phyloP scores from a whole-genome alignment of 1,284 basidiomycete species.

The Cryptococcus wingfieldii region DNA sequence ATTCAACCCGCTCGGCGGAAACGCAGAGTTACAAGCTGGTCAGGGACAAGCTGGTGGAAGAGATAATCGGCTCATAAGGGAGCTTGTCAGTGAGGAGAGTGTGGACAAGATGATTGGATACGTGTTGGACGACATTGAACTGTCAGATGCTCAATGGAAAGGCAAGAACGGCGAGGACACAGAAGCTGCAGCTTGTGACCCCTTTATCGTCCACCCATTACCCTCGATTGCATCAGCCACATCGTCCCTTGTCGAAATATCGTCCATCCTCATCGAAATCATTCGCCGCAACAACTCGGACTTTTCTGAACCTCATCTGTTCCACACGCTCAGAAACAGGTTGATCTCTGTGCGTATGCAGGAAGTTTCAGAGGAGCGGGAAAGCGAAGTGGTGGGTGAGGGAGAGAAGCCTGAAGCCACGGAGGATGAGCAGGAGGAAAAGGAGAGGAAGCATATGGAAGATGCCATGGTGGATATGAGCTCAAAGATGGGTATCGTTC shows the following conservation, averaged over 20 bases:
- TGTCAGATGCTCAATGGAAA: conserved; percentile 36
- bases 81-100: conserved; percentile 74
- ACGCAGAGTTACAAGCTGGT: conserved; percentile 55
- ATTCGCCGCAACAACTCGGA: conserved; percentile 99
- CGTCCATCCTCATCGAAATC: conserved; percentile 88
- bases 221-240: conserved; percentile 71
- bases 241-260: conserved; percentile 82
- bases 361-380: conserved; percentile 8
- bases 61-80: conserved; percentile 78
- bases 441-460: conserved; percentile 68
- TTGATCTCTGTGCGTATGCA: conserved; percentile 64
- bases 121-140: conserved; percentile 68
- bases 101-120: conserved; percentile 70
- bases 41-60: conserved; percentile 28
- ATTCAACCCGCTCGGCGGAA: conserved; percentile 55
- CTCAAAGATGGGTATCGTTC: conserved; percentile 87
- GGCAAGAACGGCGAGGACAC: conserved; percentile 18
- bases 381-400: not conserved
- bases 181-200: conserved; percentile 25
- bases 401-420: conserved; percentile 14
- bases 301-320: conserved; percentile 97
- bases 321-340: conserved; percentile 86
- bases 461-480: conserved; percentile 80
- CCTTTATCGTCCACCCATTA: conserved; percentile 46
- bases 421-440: conserved; percentile 51